Evolutionary conservation across 2,329 filamentous ascomycete species (phyloP), one percentile per base, ranked within the genome.

Genomic region (Dactylonectria estremocensis): DNA sequence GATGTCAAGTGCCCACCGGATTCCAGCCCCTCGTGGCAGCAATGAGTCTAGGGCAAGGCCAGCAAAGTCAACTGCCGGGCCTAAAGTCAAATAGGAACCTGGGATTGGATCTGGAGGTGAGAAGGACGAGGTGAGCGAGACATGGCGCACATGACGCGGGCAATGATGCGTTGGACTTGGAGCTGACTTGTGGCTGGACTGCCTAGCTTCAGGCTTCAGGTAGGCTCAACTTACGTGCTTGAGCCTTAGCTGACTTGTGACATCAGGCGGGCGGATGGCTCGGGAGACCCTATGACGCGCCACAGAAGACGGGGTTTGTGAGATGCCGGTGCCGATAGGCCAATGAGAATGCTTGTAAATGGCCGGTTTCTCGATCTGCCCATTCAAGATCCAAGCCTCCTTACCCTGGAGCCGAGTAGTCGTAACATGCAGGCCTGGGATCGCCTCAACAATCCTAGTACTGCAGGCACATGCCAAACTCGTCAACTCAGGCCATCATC

Each of bases 61-160:
- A 6, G 35, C 31, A 53, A n/a, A 43, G 50, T 53, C 31, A 20
- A n/a, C 43, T 10, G 49, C 35, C 37, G 60, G 60, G 31, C 11
- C 61, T 64, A 64, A 35, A 45, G 22, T 50, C 20, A 28, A 45
- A 56, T 48, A n/a, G n/a, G 20, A 43, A 52, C 52, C 43, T 58
- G 18, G 53, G 46, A 16, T 40, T 56, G 58, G 50, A 61, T 61
- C 35, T 56, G 55, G 50, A 63, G 63, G 33, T 64, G 64, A 55
- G 54, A 37, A 61, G 60, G 24, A 59, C 24, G 59, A 62, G 52
- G 52, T 65, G 52, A 62, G 62, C 43, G 59, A 74, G 54, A 73
- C 70, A 74, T 75, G 67, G 61, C 49, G 72, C 73, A 75, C 74
- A 75, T 76, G 73, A 75, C 69, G 37, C 64, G 54, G 65, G 55